A percentile compares a stretch with the other conserved stretches of the same genome.
phyloP scores from a whole-genome alignment of 306 rosid species.

The Cucurbita argyrosperma region DNA sequence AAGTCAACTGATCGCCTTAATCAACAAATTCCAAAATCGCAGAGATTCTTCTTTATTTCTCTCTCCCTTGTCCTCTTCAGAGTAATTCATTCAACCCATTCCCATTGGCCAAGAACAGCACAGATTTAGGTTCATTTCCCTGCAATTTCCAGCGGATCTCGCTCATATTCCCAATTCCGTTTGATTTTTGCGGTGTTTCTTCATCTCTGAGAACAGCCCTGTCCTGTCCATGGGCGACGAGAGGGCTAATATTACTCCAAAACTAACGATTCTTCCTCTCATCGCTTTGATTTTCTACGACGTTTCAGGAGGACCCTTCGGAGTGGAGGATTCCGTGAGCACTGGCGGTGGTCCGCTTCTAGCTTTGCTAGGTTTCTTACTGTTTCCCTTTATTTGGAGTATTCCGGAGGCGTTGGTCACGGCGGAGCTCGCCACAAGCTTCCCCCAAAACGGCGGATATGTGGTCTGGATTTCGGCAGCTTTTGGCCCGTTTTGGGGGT shows the following conservation, averaged over 20 bases:
- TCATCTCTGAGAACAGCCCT: not conserved
- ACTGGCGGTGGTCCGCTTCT: slow-evolving; percentile 78
- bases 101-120: too few species aligned
- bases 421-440: slow-evolving; percentile 81
- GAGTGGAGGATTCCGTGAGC: slow-evolving; percentile 70
- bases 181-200: not conserved
- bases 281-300: slow-evolving; percentile 82
- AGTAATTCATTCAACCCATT: too few species aligned
- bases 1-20: not conserved
- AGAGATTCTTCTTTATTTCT: not conserved
- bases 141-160: not conserved
- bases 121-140: not conserved
- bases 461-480: slow-evolving; percentile 74
- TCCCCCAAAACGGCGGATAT: slow-evolving; percentile 76
- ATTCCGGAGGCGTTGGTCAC: slow-evolving; percentile 76
- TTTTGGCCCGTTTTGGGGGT: slow-evolving; percentile 88
- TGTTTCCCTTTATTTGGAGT: slow-evolving; percentile 77
- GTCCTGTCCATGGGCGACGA: slow-evolving; percentile 30
- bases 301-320: slow-evolving; percentile 92
- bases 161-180: not conserved
- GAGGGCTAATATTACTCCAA: slow-evolving; percentile 29
- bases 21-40: not conserved
- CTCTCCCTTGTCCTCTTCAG: not conserved
- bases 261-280: slow-evolving; percentile 66
- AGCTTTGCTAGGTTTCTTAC: slow-evolving; percentile 51